Evolutionary conservation across 2,329 filamentous ascomycete genomes (phyloP).

Genomic region (Colletotrichum sp.): DNA sequence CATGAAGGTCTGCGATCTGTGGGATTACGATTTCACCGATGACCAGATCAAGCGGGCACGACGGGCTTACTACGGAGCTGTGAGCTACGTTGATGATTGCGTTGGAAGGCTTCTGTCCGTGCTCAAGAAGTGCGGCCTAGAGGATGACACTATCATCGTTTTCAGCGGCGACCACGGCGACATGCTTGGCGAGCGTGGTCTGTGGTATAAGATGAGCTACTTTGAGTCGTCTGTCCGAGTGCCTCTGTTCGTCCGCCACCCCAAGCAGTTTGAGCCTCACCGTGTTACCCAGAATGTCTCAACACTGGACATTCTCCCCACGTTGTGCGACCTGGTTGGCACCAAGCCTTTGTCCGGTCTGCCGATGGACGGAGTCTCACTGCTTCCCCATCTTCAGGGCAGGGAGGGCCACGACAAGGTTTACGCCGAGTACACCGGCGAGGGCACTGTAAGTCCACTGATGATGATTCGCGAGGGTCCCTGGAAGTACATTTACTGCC

Average conservation of each 20-base stretch:
- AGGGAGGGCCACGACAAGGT: slow-evolving; percentile 78
- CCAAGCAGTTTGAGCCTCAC: slow-evolving; percentile 74
- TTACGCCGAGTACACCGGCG: slow-evolving; percentile 94
- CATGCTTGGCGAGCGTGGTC: slow-evolving; percentile 89
- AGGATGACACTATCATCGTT: slow-evolving; percentile 86
- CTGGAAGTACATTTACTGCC: slow-evolving; percentile 91
- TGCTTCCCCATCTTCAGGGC: slow-evolving; percentile 78
- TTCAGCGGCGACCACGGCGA: slow-evolving; percentile 95
- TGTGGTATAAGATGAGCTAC: slow-evolving; percentile 99
- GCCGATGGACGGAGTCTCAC: slow-evolving; percentile 84
- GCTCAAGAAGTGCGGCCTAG: slow-evolving; percentile 78
- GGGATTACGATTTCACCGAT: slow-evolving; percentile 81
- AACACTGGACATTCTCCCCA: slow-evolving; percentile 88
- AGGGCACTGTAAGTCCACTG: slow-evolving; percentile 85
- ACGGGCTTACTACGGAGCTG: slow-evolving; percentile 89
- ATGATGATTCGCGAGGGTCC: slow-evolving; percentile 92
- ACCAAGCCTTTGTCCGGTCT: slow-evolving; percentile 70
- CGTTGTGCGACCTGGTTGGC: slow-evolving; percentile 82
- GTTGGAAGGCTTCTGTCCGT: slow-evolving; percentile 81
- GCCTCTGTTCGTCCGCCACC: slow-evolving; percentile 84
- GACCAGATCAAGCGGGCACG: slow-evolving; percentile 86
- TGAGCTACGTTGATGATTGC: slow-evolving; percentile 93
- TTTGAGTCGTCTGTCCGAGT: slow-evolving; percentile 91
- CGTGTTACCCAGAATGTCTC: slow-evolving; percentile 85
- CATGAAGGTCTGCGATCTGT: slow-evolving; percentile 84